Evolutionary conservation across 2,329 filamentous ascomycete species (phyloP), one percentile per base, ranked within the genome.

Genomic region (Cercospora citrullina): DNA sequence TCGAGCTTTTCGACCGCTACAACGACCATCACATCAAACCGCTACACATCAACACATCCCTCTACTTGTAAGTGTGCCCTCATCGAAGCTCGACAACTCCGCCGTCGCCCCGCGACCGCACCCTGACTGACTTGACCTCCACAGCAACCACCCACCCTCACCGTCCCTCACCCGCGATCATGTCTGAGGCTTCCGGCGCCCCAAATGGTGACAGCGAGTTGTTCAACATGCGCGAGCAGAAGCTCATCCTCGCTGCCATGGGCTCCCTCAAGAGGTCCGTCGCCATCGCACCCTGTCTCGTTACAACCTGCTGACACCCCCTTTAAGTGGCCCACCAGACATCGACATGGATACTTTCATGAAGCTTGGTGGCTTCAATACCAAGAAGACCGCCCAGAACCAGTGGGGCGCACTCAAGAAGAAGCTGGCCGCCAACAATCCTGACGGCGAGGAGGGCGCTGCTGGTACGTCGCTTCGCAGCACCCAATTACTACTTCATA

Each of bases 391-490:
- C 8, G 68, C 74, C 4, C 61, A 68, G 65, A 79, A 79, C 73
- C 75, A 72, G n/a, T 79, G 78, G 78, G 75, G 72, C 59, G 64
- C 63, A 3, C 72, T 79, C 68, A 78, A 78, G 74, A 76, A 75
- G 72, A 78, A 79, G 73, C 65, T 79, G 53, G 58, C 61, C 14
- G 18, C 60, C 7, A 21, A 73, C 21, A 66, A 61, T 36, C 65
- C 73, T 14, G 66, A 58, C 18, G 65, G 28, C 31, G 71, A 69
- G 31, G 71, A 65, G 18, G 75, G 69, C 57, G 63, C 18, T 33
- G 28, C 36, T 14, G 51, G 62, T 64, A 59, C 18, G 53, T 64
- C 33, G 42, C 67, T 55, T 59, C 23, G 23, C 31, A 18, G 55
- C 21, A 53, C 51, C 60, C 18, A 21, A 30, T 14, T 16, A 28